Conservation (phyloP, 306 rosid genomes). For the Psophocarpus tetragonolobus region DNA sequence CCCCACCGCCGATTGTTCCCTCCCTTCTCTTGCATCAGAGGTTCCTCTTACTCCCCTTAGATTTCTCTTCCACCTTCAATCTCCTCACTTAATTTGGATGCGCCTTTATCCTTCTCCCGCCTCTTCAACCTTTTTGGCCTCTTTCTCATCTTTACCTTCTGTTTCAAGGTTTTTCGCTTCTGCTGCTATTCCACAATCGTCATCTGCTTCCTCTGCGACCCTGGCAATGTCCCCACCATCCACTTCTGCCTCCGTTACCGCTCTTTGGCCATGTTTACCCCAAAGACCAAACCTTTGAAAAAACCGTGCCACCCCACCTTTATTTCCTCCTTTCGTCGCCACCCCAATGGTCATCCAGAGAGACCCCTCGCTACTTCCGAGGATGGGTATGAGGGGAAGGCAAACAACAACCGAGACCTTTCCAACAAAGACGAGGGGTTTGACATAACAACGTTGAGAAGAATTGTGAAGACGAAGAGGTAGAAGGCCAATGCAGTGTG, state of each 20-base stretch:
- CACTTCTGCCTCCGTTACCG: constrained; percentile 34
- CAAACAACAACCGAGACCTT: too few species aligned
- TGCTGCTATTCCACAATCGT: constrained; percentile 30
- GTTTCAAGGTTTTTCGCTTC: constrained; percentile 42
- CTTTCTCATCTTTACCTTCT: constrained; percentile 37
- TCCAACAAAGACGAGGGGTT: constrained; percentile 47
- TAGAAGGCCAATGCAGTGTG: constrained; percentile 43
- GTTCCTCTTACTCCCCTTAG: too few species aligned
- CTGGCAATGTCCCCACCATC: constrained; percentile 35
- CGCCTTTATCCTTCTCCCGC: constrained; percentile 46
- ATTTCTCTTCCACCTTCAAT: constrained; percentile 39
- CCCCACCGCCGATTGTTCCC: too few species aligned
- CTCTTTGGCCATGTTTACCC: too few species aligned
- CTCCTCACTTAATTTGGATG: constrained; percentile 46
- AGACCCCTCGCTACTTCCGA: too few species aligned
- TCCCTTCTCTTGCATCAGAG: too few species aligned
- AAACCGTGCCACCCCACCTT: too few species aligned
- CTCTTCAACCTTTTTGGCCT: constrained; percentile 43
- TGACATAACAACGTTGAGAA: constrained; percentile 49
- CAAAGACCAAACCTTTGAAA: constrained; percentile 4
- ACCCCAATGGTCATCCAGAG: too few species aligned
- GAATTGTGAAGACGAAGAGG: constrained; percentile 49
- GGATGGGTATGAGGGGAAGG: too few species aligned
- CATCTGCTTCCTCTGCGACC: constrained; percentile 39
- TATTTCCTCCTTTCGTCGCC: too few species aligned